Evolutionary conservation across 495 filamentous ascomycete genomes (phyloP), one percentile per base, ranked within the genome.

Genomic region (Aspergillus saccharolyticus): DNA sequence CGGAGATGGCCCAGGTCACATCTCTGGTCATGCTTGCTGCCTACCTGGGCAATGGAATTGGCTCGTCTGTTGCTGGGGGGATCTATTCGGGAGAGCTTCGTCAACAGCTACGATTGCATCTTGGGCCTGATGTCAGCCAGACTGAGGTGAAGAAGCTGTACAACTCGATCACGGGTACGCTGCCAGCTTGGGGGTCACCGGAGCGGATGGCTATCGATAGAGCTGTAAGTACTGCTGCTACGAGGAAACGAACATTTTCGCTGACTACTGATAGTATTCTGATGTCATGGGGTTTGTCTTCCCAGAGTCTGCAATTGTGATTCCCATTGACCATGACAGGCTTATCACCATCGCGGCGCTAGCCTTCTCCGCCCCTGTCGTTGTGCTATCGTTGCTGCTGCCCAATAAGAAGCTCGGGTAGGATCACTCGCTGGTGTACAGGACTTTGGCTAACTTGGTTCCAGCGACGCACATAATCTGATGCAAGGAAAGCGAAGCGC

Each of bases 331-430:
- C 43, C n/a, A 21, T 8, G 28, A 21, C 24, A 67, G 69, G 46
- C 75, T 72, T 47, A 74, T 79, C 52, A 78, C 76, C 2, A 76
- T 76, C 48, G 69, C 75, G n/a, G 74, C 75, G 0, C 55, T 79
- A 25, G 75, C 67, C 4, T 64, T 72, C 24, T 70, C 74, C 9
- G 66, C 66, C 4, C 66, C 71, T 0, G 70, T 72, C 6, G 62
- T 79, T 0, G 55, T 79, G 14, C 53, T 76, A 10, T 59, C 70
- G 18, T 57, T 72, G 42, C 67, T 78, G 24, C 69, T 78, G 66
- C 74, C 76, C 4, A 71, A 79, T 49, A 70, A 70, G 44, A 68
- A 71, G 58, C 64, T 79, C 15, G 70, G 73, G 73, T 77, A 62
- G 56, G 70, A 30, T n/a, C 18, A 15, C 22, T 21, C 16, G 25